A percentile compares a stretch with the other conserved stretches of the same genome.
Conservation (phyloP, 2,329 filamentous ascomycete species). For the Botryotinia narcissicola region DNA sequence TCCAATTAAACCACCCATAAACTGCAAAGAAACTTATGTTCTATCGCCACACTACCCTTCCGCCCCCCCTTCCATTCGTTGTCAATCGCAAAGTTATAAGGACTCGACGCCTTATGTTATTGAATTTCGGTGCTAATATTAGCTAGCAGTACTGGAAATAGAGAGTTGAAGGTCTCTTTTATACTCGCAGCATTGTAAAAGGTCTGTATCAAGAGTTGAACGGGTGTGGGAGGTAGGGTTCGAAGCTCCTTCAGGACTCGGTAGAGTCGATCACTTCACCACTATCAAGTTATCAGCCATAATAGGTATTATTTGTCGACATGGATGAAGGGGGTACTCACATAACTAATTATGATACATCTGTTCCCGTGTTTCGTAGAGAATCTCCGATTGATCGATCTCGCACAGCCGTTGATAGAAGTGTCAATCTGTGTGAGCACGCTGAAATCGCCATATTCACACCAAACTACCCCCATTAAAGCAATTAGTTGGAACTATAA, state of each 20-base stretch:
- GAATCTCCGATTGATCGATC: not conserved
- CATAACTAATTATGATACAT: not conserved
- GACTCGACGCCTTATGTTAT: not conserved
- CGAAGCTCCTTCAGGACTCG: not conserved
- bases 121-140: not conserved
- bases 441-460: not conserved
- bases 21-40: not conserved
- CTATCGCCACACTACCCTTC: not conserved
- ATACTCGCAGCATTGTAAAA: not conserved
- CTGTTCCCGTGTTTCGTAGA: not conserved
- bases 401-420: not conserved
- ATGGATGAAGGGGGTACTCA: not conserved
- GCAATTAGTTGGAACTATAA: no score
- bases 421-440: not conserved
- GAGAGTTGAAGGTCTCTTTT: fast-evolving
- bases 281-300: not conserved
- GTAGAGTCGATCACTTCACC: not conserved
- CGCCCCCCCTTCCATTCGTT: not conserved
- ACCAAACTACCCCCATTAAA: not conserved
- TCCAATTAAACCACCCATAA: not conserved
- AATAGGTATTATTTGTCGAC: fast-evolving
- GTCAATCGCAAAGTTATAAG: not conserved
- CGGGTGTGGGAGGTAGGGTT: no score
- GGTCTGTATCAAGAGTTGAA: not conserved
- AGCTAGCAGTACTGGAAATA: fast-evolving